Base-by-base conservation (phyloP, 805 yeast genomes). In the Candida yuanshanica region DNA sequence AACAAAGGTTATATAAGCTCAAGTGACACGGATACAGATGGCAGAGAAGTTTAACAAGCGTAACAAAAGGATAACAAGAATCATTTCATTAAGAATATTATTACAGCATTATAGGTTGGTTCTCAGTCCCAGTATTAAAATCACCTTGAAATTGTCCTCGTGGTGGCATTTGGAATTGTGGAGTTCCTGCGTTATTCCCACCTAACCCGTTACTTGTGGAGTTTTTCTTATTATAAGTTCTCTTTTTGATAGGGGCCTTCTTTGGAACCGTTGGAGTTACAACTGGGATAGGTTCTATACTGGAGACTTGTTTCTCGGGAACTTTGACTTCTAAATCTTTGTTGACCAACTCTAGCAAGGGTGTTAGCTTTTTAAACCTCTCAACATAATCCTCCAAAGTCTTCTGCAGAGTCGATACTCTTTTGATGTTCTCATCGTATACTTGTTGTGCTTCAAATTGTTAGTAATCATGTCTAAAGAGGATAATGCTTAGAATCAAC, bases 301-400 rank as follows among this genome's bases (percentile, higher is more conserved):
- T 81, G 75, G 47, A 84, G 87, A 45, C 93, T 87, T 12, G 87
- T 87, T 32, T 68, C 68, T 43, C 75, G 70, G 35, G 87, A 60
- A 44, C 76, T 81, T 50, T 68, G 58, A 47, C 78, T 69, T 69
- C 74, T 46, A 72, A 48, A 32, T 68, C 70, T 31, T 65, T 65
- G 49, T 71, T 72, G 1, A 74, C 67, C 31, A 73, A 53, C 44
- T 69, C 70, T 24, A 74, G 59, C n/a, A 74, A 58, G 4, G 79
- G 77, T 1, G 66, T 55, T 9, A 74, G 60, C 42, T 63, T 66
- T 45, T 67, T 69, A 50, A 70, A 74, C 39, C 73, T 67, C 5
- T 55, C 63, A 41, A 75, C 70, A 44, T 72, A 74, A 20, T 70
- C 74, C 14, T 63, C 63, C 14, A 74, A 66, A 31, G 65, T 60